Base-by-base conservation (phyloP, 2,329 filamentous ascomycete species). In the Fonsecaea erecta region DNA sequence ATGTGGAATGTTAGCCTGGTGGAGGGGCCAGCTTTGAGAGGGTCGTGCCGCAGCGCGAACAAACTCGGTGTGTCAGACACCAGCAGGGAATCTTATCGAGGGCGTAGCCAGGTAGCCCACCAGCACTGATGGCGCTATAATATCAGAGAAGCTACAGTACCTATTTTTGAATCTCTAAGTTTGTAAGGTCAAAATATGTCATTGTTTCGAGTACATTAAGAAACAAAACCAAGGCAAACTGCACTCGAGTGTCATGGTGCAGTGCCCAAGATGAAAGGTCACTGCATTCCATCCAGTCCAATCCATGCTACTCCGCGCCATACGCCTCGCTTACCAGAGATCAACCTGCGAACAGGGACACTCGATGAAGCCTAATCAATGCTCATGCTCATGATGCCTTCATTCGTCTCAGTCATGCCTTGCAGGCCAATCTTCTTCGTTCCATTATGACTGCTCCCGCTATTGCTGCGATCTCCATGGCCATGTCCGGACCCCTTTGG, bases 341-440 rank as follows among this genome's bases (percentile, higher is more conserved):
- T 58, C 35, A 43, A 58, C 28, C 12, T 48, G 55, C 16, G 8
- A 32, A 18, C 12, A 55, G 28, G 32, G 28, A 11, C n/a, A 34
- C 14, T 40, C 21, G 21, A 24, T 26, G 5, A 35, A 7, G 16
- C 4, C 79, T 80, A 97, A 77, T 97, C 93, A 73, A 97, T 97
- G 77, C 91, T 97, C 91, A 98, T 95, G 73, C 94, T 93, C 90
- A 97, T 97, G 70, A 97, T 83, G 1, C 93, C 91, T 76, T 97
- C 94, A 75, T 92, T 92, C n/a, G 94, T 94, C 77, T 97, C 94
- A 18, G 87, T 90, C 93, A 98, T 97, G 0, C 93, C 92, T 78
- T 97, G 93, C 71, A 96, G 84, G 8, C 92, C 92, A 14, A 96
- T 83, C 71, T 83, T 80, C 70, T 82, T 80, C 71, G 81, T 76